Conservation (phyloP, 1,284 basidiomycete species). For the Anthracocystis walkeri region DNA sequence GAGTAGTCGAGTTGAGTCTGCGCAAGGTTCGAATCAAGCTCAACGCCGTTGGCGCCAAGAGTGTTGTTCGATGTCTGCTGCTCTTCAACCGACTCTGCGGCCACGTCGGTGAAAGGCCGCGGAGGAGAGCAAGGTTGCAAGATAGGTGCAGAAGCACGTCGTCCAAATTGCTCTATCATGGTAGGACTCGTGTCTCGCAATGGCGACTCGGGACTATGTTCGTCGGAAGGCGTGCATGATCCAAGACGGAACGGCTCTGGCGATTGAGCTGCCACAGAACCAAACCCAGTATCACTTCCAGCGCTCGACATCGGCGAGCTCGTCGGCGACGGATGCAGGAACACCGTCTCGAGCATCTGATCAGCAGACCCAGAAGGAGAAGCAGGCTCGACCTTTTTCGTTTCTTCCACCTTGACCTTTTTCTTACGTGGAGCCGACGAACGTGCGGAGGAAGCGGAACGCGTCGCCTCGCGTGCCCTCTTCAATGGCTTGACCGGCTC, state of each 20-base stretch:
- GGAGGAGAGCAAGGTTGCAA: conserved; percentile 23
- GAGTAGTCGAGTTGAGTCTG: neutral
- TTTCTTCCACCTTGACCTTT: conserved; percentile 9
- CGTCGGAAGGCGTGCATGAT: conserved; percentile 15
- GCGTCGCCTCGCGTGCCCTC: conserved; percentile 32
- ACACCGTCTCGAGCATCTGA: conserved; percentile 32
- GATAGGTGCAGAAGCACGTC: conserved; percentile 25
- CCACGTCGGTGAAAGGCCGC: conserved; percentile 1
- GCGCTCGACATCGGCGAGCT: conserved; percentile 11
- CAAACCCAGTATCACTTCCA: neutral
- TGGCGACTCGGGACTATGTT: neutral
- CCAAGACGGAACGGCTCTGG: conserved; percentile 22
- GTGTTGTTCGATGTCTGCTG: neutral
- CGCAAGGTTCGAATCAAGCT: neutral
- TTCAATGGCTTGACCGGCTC: conserved; percentile 21
- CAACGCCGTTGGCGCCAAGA: neutral
- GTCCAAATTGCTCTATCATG: conserved; percentile 7
- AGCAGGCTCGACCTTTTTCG: neutral
- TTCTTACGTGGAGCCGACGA: conserved; percentile 9
- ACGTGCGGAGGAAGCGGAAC: neutral
- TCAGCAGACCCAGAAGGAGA: neutral
- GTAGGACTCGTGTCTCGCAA: neutral
- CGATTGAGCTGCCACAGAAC: conserved; percentile 5
- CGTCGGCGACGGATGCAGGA: conserved; percentile 31
- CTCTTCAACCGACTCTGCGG: neutral